Base-by-base conservation (phyloP, 352 stramenopile genomes). In the Pythium aquatile region DNA sequence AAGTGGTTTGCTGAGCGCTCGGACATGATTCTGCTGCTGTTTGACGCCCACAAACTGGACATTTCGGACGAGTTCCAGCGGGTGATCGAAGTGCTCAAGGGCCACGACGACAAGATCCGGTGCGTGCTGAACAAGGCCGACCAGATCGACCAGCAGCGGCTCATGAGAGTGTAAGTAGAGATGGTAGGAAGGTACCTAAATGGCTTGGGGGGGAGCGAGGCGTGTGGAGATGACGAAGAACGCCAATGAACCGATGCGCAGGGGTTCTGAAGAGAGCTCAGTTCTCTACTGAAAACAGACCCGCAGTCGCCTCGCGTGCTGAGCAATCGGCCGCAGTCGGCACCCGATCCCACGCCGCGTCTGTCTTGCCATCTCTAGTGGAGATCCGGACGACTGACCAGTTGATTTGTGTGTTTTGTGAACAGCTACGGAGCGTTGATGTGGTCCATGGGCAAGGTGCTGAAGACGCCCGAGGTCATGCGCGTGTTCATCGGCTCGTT, bases 71-170 rank as follows among this genome's bases (percentile, higher is more conserved):
- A 99, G 72, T 98, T 99, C 69, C 97, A 98, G 77, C 87, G 83
- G 37, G 94, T 97, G 33, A 99, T 99, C 74, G 95, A 99, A 73
- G 90, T 97, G 9, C 83, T 99, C 9, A 89, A 93, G 60, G 88
- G 96, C 56, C 96, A 99, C 60, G 97, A 99, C 75, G 97, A 99
- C 75, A 99, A 99, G 79, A 98, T 99, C 62, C 85, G 97, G 10
- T 98, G 97, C 70, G 93, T 99, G 30, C 87, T 99, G 39, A 99
- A 99, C 79, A 99, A 99, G 75, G 96, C 97, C 32, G 97, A 99
- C 83, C 91, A 98, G 77, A 98, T 99, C 55, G 93, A 98, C 75
- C 85, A 97, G 62, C 96, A 99, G 69, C 92, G 98, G 59, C 85
- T 99, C 48, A 98, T 99, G 91, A 85, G 96, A 52, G 96, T 96